Conservation (phyloP, 176 grass and related monocot genomes). For the Zea luxurians region DNA sequence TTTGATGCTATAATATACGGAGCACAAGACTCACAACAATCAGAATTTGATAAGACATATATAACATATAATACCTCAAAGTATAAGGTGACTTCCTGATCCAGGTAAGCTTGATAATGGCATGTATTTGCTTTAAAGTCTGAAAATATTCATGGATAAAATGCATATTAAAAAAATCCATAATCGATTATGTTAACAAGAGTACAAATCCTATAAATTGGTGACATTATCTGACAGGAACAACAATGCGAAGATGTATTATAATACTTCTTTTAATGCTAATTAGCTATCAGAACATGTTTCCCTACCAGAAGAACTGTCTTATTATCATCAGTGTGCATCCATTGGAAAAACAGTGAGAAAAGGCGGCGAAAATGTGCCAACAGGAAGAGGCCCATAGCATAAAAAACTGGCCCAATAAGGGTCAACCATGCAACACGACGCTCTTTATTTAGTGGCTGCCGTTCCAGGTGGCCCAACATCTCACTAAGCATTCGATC, state of each 20-base stretch:
- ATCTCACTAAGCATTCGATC: slow-evolving; percentile 79
- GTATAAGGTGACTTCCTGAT: slow-evolving; percentile 77
- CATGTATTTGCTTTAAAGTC: slow-evolving; percentile 63
- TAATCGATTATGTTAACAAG: background rate
- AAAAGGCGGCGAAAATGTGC: slow-evolving; percentile 88
- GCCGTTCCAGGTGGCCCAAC: slow-evolving; percentile 82
- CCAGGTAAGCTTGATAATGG: slow-evolving; percentile 80
- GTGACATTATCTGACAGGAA: slow-evolving; percentile 14
- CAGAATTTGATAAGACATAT: background rate
- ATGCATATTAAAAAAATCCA: background rate
- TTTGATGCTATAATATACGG: background rate
- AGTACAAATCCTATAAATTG: background rate
- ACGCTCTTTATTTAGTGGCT: slow-evolving; percentile 71
- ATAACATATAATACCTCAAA: slow-evolving; percentile 49
- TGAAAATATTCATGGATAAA: slow-evolving; percentile 33
- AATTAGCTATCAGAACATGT: background rate
- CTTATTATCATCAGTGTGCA: slow-evolving; percentile 86
- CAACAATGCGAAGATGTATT: background rate
- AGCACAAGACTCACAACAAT: slow-evolving; percentile 3
- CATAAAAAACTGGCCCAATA: slow-evolving; percentile 72
- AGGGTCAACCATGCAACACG: slow-evolving; percentile 72
- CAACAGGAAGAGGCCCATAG: slow-evolving; percentile 84
- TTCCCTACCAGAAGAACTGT: slow-evolving; percentile 68
- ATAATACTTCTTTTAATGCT: background rate
- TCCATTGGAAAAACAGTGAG: slow-evolving; percentile 86